A percentile compares a stretch with the other conserved stretches of the same genome.
phyloP scores from a whole-genome alignment of 108 stramenopile genomes.

The Halocafeteria seosinensis region DNA sequence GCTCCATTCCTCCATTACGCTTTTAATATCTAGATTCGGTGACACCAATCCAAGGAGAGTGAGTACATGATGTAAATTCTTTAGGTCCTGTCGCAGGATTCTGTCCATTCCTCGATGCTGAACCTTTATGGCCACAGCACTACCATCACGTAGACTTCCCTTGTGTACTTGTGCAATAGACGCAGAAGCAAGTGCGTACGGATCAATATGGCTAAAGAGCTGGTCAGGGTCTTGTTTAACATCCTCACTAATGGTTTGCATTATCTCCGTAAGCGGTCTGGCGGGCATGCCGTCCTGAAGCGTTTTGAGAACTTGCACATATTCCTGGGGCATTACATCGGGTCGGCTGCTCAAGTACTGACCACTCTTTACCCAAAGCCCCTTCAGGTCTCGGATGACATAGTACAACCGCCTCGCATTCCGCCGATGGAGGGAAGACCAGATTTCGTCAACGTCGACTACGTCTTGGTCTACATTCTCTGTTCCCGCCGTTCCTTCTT shows the following conservation, averaged over 20 bases:
- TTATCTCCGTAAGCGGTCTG: slow-evolving; percentile 17
- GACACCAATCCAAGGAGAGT: slow-evolving; percentile 14
- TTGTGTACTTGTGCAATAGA: slow-evolving; percentile 36
- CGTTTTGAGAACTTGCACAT: slow-evolving; percentile 17
- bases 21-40: slow-evolving; percentile 25
- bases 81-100: slow-evolving; percentile 33
- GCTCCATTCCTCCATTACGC: slow-evolving; percentile 28
- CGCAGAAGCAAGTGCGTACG: slow-evolving; percentile 22
- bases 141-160: slow-evolving; percentile 11
- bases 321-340: slow-evolving; percentile 31
- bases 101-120: slow-evolving; percentile 30
- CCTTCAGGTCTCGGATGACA: slow-evolving; percentile 15
- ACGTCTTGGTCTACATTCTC: not conserved
- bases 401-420: slow-evolving; percentile 2
- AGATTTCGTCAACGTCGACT: not conserved
- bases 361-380: slow-evolving; percentile 43
- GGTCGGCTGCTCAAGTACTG: slow-evolving; percentile 36
- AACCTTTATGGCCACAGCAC: slow-evolving; percentile 36
- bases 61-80: slow-evolving; percentile 21
- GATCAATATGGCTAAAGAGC: slow-evolving; percentile 5
- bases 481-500: too few species aligned
- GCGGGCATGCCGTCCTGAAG: slow-evolving; percentile 37
- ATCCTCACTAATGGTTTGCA: slow-evolving; percentile 12
- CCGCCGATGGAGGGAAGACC: slow-evolving; percentile 4
- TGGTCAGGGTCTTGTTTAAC: slow-evolving; percentile 4